phyloP scores from a whole-genome alignment of 1,139 yeast species.

The Saccharomyces hybrid region DNA sequence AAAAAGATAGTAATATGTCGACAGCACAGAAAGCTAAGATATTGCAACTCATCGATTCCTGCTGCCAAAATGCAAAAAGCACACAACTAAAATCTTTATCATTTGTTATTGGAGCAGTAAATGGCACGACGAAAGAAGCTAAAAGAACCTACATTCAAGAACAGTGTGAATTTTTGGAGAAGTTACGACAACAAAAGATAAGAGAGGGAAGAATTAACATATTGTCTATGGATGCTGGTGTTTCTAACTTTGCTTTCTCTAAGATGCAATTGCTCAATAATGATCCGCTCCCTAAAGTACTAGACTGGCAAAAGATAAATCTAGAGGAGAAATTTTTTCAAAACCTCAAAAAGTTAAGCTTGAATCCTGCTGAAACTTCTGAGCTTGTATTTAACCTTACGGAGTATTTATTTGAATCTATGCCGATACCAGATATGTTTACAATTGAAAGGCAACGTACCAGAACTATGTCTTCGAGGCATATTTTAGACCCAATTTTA shows the following conservation, averaged over 20 bases:
- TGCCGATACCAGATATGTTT: constrained; percentile 35
- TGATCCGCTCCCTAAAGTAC: constrained; percentile 29
- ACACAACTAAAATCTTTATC: constrained; percentile 18
- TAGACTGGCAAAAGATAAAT: constrained; percentile 41
- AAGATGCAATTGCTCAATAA: constrained; percentile 20
- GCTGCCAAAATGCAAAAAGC: constrained; percentile 17
- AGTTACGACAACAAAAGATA: constrained; percentile 7
- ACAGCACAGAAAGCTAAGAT: constrained; percentile 20
- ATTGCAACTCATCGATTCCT: constrained; percentile 13
- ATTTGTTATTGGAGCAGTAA: constrained; percentile 16
- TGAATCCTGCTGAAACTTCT: constrained; percentile 20
- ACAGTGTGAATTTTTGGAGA: constrained; percentile 12
- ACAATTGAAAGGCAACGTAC: constrained; percentile 51
- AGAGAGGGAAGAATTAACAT: constrained; percentile 20
- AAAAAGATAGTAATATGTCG: background rate
- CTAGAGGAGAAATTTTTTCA: constrained; percentile 31
- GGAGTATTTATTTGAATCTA: constrained; percentile 9
- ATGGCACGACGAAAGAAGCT: constrained; percentile 16
- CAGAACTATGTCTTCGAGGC: constrained; percentile 40
- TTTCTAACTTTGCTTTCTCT: constrained; percentile 37
- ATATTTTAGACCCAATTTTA: constrained; percentile 45
- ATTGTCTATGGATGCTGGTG: constrained; percentile 40
- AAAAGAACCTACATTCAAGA: constrained; percentile 11
- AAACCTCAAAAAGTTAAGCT: constrained; percentile 7
- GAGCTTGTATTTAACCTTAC: constrained; percentile 15